Conservation (phyloP, 768 basidiomycete genomes). For the Ramaria rubella region DNA sequence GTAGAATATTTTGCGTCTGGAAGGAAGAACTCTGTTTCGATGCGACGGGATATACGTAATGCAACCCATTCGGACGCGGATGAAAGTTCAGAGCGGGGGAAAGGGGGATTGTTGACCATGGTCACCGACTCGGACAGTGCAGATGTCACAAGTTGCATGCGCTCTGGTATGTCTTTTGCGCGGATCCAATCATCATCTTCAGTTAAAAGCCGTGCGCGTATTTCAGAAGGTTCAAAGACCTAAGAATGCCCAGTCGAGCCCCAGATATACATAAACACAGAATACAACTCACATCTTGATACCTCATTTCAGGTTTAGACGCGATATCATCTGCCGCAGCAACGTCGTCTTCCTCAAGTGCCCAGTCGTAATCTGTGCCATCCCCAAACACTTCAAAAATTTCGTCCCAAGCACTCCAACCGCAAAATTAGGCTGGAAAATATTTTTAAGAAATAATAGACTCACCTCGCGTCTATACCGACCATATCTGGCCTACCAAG, state of each 20-base stretch:
- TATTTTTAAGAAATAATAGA: conserved; percentile 12
- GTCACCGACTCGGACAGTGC: conserved; percentile 66
- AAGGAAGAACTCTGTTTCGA: conserved; percentile 68
- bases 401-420: conserved; percentile 84
- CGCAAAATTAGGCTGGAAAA: neutral
- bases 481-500: conserved; percentile 63
- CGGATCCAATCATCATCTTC: conserved; percentile 93
- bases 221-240: conserved; percentile 98
- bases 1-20: conserved; percentile 52
- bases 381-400: conserved; percentile 95
- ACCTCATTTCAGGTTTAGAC: conserved; percentile 69
- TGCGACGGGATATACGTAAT: conserved; percentile 62
- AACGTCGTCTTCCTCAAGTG: conserved; percentile 75
- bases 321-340: conserved; percentile 41
- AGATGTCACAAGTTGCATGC: conserved; percentile 87
- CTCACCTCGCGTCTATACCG: conserved; percentile 81
- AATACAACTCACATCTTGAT: conserved; percentile 63
- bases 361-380: conserved; percentile 95
- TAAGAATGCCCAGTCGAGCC: conserved; percentile 25
- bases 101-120: conserved; percentile 51
- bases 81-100: conserved; percentile 66
- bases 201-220: conserved; percentile 79
- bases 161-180: conserved; percentile 85
- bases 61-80: conserved; percentile 88
- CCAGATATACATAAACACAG: conserved; percentile 12